A percentile compares a stretch with the other conserved stretches of the same genome.
These are phyloP conservation scores for Cercospora sesami DNA, from an alignment of 2,329 filamentous ascomycete species.

Conservation along the genomic window DNA sequence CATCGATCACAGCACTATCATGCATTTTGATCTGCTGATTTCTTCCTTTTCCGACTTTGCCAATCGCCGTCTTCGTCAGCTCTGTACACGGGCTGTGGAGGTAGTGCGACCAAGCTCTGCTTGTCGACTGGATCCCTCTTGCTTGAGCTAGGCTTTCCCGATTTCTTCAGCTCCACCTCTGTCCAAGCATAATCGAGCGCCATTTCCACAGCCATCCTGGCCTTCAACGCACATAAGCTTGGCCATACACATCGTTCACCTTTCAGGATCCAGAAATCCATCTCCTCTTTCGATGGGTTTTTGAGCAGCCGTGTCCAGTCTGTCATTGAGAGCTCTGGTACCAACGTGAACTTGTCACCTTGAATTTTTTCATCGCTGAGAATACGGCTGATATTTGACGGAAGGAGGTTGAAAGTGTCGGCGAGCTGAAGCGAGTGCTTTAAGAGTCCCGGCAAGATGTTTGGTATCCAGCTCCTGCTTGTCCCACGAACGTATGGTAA, in stretches of 20 bases:
- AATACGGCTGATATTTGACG: constrained; percentile 41
- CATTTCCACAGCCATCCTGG: constrained; percentile 79
- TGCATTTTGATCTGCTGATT: neutral
- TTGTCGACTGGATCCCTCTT: neutral
- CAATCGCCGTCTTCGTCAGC: constrained; percentile 5
- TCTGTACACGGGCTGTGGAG: constrained; percentile 11
- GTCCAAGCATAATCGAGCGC: constrained; percentile 86
- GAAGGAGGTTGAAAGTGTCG: constrained; percentile 72
- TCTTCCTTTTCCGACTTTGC: constrained; percentile 1
- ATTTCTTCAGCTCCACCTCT: neutral
- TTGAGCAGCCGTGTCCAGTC: constrained; percentile 82
- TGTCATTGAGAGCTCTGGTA: constrained; percentile 70
- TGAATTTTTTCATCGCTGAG: constrained; percentile 66
- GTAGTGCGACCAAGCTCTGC: constrained; percentile 8
- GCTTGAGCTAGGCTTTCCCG: neutral
- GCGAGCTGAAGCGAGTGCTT: constrained; percentile 16
- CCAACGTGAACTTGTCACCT: constrained; percentile 74
- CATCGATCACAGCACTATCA: neutral
- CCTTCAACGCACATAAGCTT: constrained; percentile 75
- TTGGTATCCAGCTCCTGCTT: constrained; percentile 7
- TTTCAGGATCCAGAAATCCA: constrained; percentile 81
- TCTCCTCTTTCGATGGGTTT: constrained; percentile 70
- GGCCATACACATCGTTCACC: constrained; percentile 92
- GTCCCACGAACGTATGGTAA: constrained; percentile 28
- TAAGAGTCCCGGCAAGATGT: constrained; percentile 11